These are phyloP conservation scores for Calvatia gigantea DNA, from an alignment of 768 basidiomycete genomes.

Conservation along the genomic window DNA sequence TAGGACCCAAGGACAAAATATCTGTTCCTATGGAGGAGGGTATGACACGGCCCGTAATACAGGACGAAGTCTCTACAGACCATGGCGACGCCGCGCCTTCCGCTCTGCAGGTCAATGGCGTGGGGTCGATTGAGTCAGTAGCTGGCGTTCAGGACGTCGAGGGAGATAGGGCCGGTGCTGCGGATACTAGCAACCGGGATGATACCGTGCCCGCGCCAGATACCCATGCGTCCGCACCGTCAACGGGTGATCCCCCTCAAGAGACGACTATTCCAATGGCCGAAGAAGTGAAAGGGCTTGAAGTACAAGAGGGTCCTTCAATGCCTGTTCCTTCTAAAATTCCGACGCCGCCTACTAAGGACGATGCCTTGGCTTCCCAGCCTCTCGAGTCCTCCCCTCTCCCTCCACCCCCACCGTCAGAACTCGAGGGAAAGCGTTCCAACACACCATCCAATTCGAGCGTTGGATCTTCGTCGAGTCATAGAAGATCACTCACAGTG, in stretches of 20 bases:
- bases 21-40: constrained; percentile 7
- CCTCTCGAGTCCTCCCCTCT: neutral
- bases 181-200: neutral
- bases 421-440: constrained; percentile 17
- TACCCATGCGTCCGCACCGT: neutral
- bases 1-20: neutral
- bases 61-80: neutral
- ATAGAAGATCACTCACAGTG: constrained; percentile 58
- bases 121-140: neutral
- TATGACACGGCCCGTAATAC: neutral
- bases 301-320: neutral
- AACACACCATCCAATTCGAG: constrained; percentile 22
- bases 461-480: constrained; percentile 22
- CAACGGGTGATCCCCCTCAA: neutral
- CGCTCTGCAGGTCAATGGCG: constrained; percentile 4
- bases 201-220: neutral
- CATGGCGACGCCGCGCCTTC: neutral
- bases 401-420: neutral
- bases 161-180: neutral
- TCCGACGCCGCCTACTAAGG: constrained; percentile 2
- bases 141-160: neutral
- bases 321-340: neutral
- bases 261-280: neutral
- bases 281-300: neutral
- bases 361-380: neutral